A percentile compares a stretch with the other conserved stretches of the same genome.
These are phyloP conservation scores for Naganishia liquefaciens DNA, from an alignment of 1,284 basidiomycete genomes.

Conservation along the genomic window DNA sequence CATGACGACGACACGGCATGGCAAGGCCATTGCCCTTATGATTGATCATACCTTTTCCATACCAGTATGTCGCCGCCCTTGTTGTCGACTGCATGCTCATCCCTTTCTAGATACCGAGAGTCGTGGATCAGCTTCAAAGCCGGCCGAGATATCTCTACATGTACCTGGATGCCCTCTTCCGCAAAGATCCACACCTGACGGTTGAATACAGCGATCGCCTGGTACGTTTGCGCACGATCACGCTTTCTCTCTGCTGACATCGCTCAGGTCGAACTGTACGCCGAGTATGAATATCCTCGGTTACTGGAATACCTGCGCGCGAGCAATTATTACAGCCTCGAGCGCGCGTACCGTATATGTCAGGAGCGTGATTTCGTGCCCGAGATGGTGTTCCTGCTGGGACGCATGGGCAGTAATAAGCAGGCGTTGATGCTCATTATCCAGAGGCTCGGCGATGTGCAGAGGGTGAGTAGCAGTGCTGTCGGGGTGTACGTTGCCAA, in stretches of 20 bases:
- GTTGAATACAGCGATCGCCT: conserved; percentile 81
- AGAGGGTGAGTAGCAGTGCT: conserved; percentile 62
- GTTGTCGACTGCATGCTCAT: neutral
- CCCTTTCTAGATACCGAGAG: conserved; percentile 68
- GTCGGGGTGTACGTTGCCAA: conserved; percentile 17
- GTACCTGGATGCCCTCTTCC: conserved; percentile 88
- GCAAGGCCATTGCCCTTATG: conserved; percentile 77
- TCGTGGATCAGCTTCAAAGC: conserved; percentile 79
- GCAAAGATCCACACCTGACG: conserved; percentile 79
- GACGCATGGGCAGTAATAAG: conserved; percentile 96
- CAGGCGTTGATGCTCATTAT: conserved; percentile 92
- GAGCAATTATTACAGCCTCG: conserved; percentile 88
- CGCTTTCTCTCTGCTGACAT: neutral
- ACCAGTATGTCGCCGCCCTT: conserved; percentile 62
- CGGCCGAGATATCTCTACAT: conserved; percentile 83
- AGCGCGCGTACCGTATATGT: conserved; percentile 87
- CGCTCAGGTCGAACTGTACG: conserved; percentile 78
- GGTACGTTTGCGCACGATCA: conserved; percentile 53
- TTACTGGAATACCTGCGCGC: conserved; percentile 89
- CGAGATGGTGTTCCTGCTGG: conserved; percentile 97
- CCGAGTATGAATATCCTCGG: conserved; percentile 75
- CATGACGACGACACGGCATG: conserved; percentile 49
- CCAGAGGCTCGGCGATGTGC: conserved; percentile 88
- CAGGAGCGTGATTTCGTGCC: conserved; percentile 80
- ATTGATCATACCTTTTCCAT: conserved; percentile 96